Evolutionary conservation across 2,329 filamentous ascomycete genomes (phyloP).

Genomic region (Cercospora nicotianae): DNA sequence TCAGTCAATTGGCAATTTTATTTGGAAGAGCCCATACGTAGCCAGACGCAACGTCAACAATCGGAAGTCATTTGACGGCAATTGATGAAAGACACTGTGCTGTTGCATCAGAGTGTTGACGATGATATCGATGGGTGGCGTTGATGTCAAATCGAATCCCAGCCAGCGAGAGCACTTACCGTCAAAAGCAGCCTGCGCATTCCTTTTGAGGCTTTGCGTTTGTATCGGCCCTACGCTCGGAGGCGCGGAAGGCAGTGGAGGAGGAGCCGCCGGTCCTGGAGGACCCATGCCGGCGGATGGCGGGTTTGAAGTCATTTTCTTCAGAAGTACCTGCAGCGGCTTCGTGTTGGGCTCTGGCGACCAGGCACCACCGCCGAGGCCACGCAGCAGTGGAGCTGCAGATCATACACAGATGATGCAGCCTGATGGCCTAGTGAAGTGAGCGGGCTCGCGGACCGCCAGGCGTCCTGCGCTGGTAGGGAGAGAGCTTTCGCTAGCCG

Average conservation of each 20-base stretch:
- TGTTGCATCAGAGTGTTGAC: background rate
- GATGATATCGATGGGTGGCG: background rate
- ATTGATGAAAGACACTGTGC: background rate
- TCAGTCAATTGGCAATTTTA: conserved; percentile 12
- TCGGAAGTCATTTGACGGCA: background rate
- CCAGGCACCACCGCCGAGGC: background rate
- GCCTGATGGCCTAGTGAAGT: background rate
- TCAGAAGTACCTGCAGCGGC: background rate
- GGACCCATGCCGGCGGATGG: conserved; percentile 36
- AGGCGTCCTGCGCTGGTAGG: conserved; percentile 1
- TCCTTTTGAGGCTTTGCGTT: conserved; percentile 36
- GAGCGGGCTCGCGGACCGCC: conserved; percentile 2
- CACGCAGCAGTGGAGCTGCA: background rate
- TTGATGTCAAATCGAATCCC: background rate
- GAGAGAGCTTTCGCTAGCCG: background rate
- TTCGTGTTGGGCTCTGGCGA: background rate
- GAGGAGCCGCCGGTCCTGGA: conserved; percentile 19
- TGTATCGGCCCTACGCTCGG: conserved; percentile 20
- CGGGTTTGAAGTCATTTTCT: conserved; percentile 34
- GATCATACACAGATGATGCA: background rate
- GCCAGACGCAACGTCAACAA: background rate
- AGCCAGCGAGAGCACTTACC: conserved; percentile 29
- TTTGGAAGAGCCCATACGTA: conserved; percentile 11
- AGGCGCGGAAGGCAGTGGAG: conserved; percentile 20
- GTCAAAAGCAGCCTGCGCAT: conserved; percentile 45